Evolutionary conservation across 805 yeast species (phyloP).

Genomic region (Ogataea paraovalis): DNA sequence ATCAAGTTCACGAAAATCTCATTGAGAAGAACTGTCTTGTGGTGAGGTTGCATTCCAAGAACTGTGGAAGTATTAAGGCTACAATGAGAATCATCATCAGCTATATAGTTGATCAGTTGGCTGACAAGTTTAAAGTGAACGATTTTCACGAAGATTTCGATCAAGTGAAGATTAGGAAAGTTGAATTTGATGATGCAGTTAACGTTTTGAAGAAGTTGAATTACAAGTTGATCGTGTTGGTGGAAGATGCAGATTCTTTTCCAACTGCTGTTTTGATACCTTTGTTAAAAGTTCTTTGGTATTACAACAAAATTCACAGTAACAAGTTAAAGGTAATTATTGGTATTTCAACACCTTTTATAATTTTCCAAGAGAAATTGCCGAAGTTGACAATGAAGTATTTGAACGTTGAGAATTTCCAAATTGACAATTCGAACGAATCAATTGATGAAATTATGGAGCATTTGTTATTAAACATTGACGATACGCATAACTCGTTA

Average conservation of each 20-base stretch:
- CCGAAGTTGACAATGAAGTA: conserved; percentile 22
- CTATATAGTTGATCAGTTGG: conserved; percentile 8
- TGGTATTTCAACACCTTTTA: conserved; percentile 33
- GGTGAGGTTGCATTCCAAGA: conserved; percentile 34
- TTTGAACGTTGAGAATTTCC: conserved; percentile 24
- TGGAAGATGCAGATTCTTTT: conserved; percentile 36
- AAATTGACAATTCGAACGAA: conserved; percentile 30
- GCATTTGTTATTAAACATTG: conserved; percentile 28
- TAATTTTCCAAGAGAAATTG: conserved; percentile 32
- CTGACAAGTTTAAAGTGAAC: conserved; percentile 13
- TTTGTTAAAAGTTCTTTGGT: conserved; percentile 22
- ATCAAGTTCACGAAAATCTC: conserved; percentile 23
- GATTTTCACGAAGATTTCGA: conserved; percentile 13
- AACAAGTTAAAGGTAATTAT: conserved; percentile 23
- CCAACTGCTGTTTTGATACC: conserved; percentile 24
- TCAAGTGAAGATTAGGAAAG: conserved; percentile 4
- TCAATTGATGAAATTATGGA: conserved; percentile 31
- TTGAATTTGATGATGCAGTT: conserved; percentile 26
- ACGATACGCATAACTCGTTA: conserved; percentile 29
- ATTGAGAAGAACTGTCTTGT: conserved; percentile 18
- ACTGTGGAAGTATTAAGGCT: conserved; percentile 35
- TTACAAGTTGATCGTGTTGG: conserved; percentile 21
- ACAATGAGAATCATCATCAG: conserved; percentile 32
- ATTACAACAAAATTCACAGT: conserved; percentile 11
- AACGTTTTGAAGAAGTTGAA: conserved; percentile 10